Base-by-base conservation (phyloP, 1,284 basidiomycete genomes). In the Ganoderma leucocontextum region DNA sequence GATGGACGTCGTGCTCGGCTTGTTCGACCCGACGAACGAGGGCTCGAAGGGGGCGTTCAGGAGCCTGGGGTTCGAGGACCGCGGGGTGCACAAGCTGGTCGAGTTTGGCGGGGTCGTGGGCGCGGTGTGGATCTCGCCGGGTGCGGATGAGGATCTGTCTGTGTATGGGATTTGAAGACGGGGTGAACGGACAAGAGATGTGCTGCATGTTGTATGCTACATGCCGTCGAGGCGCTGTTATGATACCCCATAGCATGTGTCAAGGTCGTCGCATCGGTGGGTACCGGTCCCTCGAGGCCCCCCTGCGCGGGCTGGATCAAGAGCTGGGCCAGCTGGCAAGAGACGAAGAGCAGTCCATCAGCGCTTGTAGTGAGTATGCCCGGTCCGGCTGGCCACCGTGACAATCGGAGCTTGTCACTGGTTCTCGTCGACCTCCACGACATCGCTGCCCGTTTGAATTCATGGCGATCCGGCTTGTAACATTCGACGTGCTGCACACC, bases 401-500 rank as follows among this genome's bases (percentile, higher is more conserved):
- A 25, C 55, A 36, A 17, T 36, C 35, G 33, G 13, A 35, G 33
- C 19, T 13, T 2, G 8, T 7, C 6, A 7, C 55, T 13, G 13
- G 53, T 35, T n/a, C 55, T 58, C 35, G 33, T 36, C 33, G 4
- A 38, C 55, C 17, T 57, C 55, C 55, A 35, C 22, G 42, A 49
- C 60, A 19, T 3, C 29, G 17, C 52, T 0, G 15, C 25, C 33
- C 29, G 52, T 17, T 35, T 7, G 52, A 55, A 55, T 55, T 9
- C 52, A 55, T 77, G 75, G 70, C 70, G 60, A 85, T 89, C 72
- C 83, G 86, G 2, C 82, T 93, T 4, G 89, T 92, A 47, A 87
- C 89, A 22, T 93, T 94, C 74, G 92, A 94, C 74, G 87, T 88
- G 0, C 82, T 93, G 35, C 87, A 90, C 74, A 94, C 92, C 19